phyloP scores from a whole-genome alignment of 306 rosid species.

The Acmispon strigosus region DNA sequence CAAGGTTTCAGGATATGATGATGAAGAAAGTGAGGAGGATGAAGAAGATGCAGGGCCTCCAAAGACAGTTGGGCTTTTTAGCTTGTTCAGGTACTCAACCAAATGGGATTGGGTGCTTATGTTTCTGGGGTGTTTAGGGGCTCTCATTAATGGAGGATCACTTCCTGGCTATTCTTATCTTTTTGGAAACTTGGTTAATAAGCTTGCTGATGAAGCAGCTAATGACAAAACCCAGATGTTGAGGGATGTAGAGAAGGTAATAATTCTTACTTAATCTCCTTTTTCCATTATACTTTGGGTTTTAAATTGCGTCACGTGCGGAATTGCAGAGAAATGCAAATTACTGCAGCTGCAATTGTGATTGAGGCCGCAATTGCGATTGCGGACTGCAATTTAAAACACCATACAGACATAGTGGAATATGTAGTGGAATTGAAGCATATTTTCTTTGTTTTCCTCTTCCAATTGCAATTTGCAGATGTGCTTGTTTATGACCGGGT shows the following conservation, averaged over 20 bases:
- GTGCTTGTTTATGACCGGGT: constrained; percentile 56
- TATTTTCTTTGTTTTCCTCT: neutral
- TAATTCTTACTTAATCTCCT: neutral
- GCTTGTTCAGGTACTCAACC: constrained; percentile 77
- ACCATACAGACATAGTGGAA: neutral
- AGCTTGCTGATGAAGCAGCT: constrained; percentile 39
- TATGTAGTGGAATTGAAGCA: neutral
- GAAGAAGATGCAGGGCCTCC: constrained; percentile 43
- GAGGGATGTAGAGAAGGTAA: constrained; percentile 56
- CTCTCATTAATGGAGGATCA: constrained; percentile 82
- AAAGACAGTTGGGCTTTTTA: constrained; percentile 54
- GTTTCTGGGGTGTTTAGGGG: constrained; percentile 79
- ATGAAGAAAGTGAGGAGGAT: constrained; percentile 41
- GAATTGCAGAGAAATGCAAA: no score
- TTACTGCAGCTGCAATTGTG: no score
- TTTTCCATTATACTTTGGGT: neutral
- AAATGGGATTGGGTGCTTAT: constrained; percentile 74
- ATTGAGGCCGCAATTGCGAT: no score
- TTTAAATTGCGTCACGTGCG: no score
- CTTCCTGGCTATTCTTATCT: constrained; percentile 80
- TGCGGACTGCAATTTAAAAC: no score
- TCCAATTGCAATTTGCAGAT: constrained; percentile 42
- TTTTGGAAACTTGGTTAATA: constrained; percentile 62
- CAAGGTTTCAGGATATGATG: constrained; percentile 27
- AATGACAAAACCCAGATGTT: constrained; percentile 34